A percentile compares a stretch with the other conserved stretches of the same genome.
Conservation (phyloP, 768 basidiomycete genomes). For the Tulasnella sp. region DNA sequence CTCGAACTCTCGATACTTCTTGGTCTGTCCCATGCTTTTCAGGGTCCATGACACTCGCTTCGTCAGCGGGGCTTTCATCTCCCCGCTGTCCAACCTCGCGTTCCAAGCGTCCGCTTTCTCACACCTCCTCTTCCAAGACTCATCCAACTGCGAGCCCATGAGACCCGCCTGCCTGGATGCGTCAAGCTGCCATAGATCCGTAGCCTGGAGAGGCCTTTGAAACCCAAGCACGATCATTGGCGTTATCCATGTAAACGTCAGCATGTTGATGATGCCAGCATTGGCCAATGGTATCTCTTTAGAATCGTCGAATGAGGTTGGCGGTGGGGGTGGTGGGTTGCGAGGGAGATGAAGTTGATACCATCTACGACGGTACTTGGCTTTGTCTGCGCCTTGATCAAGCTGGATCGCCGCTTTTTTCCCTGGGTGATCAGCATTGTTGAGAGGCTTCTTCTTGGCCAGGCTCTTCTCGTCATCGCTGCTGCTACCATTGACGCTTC, state of each 20-base stretch:
- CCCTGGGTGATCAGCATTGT: too few species aligned
- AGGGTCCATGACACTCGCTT: conserved; percentile 36
- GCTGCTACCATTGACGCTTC: too few species aligned
- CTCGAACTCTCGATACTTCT: conserved; percentile 27
- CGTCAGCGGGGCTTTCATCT: conserved; percentile 32
- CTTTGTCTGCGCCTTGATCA: too few species aligned
- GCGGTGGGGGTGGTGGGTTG: conserved; percentile 46
- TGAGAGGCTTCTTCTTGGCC: too few species aligned
- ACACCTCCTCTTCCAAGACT: conserved; percentile 41
- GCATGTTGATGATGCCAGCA: conserved; percentile 45
- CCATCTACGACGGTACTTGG: conserved; percentile 1
- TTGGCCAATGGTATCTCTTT: conserved; percentile 46
- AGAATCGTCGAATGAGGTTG: conserved; percentile 45
- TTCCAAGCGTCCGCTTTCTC: conserved; percentile 47
- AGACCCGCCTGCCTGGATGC: conserved; percentile 36
- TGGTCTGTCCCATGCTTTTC: conserved; percentile 14
- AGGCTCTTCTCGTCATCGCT: too few species aligned
- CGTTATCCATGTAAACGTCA: conserved; percentile 58
- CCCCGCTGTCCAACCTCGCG: conserved; percentile 34
- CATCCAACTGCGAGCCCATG: conserved; percentile 45
- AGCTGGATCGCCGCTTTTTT: too few species aligned
- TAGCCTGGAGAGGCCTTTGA: conserved; percentile 62
- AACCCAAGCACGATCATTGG: conserved; percentile 47
- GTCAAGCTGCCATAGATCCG: conserved; percentile 63
- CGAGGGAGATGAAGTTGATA: conserved; percentile 42